Evolutionary conservation across 140 eudicot genomes (phyloP).

Genomic region (Bidens hawaiensis): DNA sequence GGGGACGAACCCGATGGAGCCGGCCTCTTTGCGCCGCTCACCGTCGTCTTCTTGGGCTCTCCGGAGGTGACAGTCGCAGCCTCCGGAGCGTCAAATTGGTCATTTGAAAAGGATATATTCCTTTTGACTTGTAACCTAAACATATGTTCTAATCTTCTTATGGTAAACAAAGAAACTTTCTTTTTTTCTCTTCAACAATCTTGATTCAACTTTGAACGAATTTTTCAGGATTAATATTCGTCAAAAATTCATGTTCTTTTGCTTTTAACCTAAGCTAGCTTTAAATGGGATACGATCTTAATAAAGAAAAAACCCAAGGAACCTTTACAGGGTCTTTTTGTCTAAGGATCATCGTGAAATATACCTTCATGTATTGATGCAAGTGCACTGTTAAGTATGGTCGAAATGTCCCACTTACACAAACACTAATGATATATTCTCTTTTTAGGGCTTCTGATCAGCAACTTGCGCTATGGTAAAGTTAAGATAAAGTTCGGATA

Average conservation of each 20-base stretch:
- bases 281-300: conserved; percentile 16
- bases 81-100: conserved; percentile 24
- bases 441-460: not conserved
- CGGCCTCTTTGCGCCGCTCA: too few species aligned
- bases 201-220: conserved; percentile 13
- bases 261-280: conserved; percentile 10
- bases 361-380: conserved; percentile 12
- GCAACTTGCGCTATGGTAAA: not conserved
- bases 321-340: not conserved
- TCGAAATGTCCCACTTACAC: not conserved
- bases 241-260: conserved; percentile 2
- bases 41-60: too few species aligned
- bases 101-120: conserved; percentile 26
- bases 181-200: not conserved
- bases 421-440: not conserved
- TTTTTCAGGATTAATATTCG: conserved; percentile 6
- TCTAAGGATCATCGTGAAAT: conserved; percentile 13
- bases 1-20: too few species aligned
- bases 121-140: conserved; percentile 25
- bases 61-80: too few species aligned
- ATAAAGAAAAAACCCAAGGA: not conserved
- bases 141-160: conserved; percentile 14
- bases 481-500: not conserved
- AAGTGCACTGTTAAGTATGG: not conserved
- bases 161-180: not conserved